These are phyloP conservation scores for Alternaria burnsii DNA, from an alignment of 2,329 filamentous ascomycete species.

Conservation along the genomic window DNA sequence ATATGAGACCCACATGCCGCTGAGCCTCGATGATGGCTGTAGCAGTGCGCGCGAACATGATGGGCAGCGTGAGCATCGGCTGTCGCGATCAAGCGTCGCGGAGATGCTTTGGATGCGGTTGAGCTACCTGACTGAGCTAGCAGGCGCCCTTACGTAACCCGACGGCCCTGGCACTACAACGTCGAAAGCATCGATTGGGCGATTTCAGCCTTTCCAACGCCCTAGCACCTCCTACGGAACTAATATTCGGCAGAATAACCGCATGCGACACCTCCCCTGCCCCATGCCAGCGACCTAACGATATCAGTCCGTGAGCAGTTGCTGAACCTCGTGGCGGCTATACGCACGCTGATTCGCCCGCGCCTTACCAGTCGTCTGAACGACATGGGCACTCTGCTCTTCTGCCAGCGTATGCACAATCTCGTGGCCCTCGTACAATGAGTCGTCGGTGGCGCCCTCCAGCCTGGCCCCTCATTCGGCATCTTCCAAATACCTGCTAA, in stretches of 20 bases:
- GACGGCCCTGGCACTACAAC: conserved; percentile 9
- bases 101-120: conserved; percentile 16
- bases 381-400: conserved; percentile 39
- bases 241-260: conserved; percentile 28
- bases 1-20: conserved; percentile 8
- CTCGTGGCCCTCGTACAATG: conserved; percentile 47
- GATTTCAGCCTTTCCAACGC: conserved; percentile 16
- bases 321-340: conserved; percentile 28
- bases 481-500: conserved; percentile 35
- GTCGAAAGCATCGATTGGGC: conserved; percentile 20
- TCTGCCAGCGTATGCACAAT: conserved; percentile 42
- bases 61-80: conserved; percentile 3
- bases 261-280: conserved; percentile 18
- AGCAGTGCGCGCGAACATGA: conserved; percentile 2
- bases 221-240: conserved; percentile 6
- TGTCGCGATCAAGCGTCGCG: conserved; percentile 11
- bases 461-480: conserved; percentile 41
- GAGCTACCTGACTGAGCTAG: conserved; percentile 22
- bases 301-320: conserved; percentile 17
- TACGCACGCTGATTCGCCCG: conserved; percentile 37
- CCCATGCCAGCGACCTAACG: conserved; percentile 19
- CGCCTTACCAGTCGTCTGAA: conserved; percentile 30
- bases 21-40: conserved; percentile 1
- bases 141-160: conserved; percentile 23
- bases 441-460: conserved; percentile 31